A percentile compares a stretch with the other conserved stretches of the same genome.
Evolutionary conservation across 176 grass and related monocot genomes (phyloP).

Genomic region (Chrysopogon serrulatus): DNA sequence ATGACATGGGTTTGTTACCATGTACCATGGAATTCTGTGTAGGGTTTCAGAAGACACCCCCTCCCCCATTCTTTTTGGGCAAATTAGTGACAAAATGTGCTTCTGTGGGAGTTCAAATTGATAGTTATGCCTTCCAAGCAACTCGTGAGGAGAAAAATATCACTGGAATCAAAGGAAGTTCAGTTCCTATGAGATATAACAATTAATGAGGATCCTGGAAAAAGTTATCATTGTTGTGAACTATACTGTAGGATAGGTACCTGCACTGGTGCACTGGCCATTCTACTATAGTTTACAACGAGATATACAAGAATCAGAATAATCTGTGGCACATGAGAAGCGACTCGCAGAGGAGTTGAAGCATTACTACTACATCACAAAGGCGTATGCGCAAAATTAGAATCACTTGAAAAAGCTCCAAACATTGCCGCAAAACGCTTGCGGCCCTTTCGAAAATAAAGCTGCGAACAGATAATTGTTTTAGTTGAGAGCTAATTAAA

Average conservation of each 20-base stretch:
- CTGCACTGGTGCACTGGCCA: neutral
- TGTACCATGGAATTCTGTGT: neutral
- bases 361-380: neutral
- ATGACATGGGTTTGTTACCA: neutral
- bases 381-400: constrained; percentile 16
- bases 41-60: neutral
- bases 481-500: no score
- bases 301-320: neutral
- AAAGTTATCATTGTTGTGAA: neutral
- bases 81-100: neutral
- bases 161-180: neutral
- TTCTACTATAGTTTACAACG: neutral
- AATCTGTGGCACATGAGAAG: neutral
- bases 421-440: neutral
- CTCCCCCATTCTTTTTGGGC: no score
- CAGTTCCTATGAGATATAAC: neutral
- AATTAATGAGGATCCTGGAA: neutral
- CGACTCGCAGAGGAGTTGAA: neutral
- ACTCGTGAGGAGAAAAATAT: neutral
- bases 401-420: neutral
- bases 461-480: no score
- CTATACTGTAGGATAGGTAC: neutral
- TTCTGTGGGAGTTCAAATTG: neutral
- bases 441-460: neutral
- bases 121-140: neutral